These are phyloP conservation scores for Stemphylium vesicarium DNA, from an alignment of 2,329 filamentous ascomycete genomes.

Conservation along the genomic window DNA sequence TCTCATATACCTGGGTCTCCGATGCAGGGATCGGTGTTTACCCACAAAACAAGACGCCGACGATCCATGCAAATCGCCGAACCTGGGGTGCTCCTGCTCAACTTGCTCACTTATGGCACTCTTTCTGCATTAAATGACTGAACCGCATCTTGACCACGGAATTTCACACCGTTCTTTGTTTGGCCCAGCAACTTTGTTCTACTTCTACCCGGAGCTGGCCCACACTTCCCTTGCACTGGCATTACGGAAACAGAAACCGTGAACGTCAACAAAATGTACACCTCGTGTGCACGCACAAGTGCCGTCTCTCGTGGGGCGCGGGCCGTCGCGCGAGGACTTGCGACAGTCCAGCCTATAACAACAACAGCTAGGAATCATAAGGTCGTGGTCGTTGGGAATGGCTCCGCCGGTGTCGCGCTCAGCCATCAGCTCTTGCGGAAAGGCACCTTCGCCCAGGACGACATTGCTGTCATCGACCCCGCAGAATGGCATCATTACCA, in stretches of 20 bases:
- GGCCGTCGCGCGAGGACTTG: conserved; percentile 9
- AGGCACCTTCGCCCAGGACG: conserved; percentile 62
- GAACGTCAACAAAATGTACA: no score
- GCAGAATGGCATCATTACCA: conserved; percentile 70
- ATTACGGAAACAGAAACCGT: no score
- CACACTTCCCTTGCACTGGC: no score
- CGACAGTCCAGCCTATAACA: conserved; percentile 30
- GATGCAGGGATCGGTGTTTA: neutral
- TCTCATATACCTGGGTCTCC: neutral
- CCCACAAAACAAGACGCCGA: neutral
- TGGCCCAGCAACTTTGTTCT: no score
- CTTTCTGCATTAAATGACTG: no score
- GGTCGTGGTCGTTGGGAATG: conserved; percentile 70
- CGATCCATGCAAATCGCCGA: neutral
- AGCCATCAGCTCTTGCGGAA: conserved; percentile 70
- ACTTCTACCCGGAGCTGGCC: no score
- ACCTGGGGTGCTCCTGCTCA: neutral
- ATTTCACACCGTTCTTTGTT: no score
- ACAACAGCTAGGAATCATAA: conserved; percentile 60
- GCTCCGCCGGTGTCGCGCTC: conserved; percentile 68
- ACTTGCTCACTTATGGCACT: no score
- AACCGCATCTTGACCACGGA: no score
- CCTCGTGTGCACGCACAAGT: no score
- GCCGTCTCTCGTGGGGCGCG: no score
- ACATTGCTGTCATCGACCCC: conserved; percentile 70